Evolutionary conservation across 257 asterid species (phyloP), one percentile per base, ranked within the genome.

Genomic region (Anisodus tanguticus): DNA sequence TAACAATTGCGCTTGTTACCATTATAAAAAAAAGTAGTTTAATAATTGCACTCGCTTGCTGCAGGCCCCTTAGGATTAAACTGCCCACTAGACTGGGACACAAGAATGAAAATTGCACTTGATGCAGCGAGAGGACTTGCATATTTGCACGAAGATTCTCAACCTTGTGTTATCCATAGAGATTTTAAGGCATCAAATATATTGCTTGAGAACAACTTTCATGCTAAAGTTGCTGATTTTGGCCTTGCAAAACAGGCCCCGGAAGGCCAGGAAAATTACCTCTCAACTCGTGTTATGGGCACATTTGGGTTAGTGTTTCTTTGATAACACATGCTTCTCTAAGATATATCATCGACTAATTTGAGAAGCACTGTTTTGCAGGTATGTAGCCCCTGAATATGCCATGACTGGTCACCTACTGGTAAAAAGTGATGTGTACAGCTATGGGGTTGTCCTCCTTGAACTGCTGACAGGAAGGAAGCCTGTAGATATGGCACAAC

Each of bases 81-180:
- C 87, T 92, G 98, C 88, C 98, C 99, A 11, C 98, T 95, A 83
- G 97, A 94, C 79, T 96, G 98, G 99, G 95, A 94, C 87, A 92
- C 97, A 43, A 92, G 99, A 90, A 93, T 93, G 99, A 94, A 93
- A 89, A 93, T 96, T 84, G 98, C 99, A 13, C 97, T 96, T 39
- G 98, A 96, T 91, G 98, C 99, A 84, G 99, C 98, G 64, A 91
- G 99, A 87, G 99, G 99, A 80, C 98, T 96, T 82, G 95, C 99
- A 35, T 96, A 96, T 89, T 90, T 96, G 92, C 98, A 96, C 2
- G 99, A 96, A 91, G 99, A 96, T 86, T 96, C 99, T 54, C 99
- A 96, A 83, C 99, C 99, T 62, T 96, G 98, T 84, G 99, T 96
- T 58, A 96, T 96, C 81, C 99, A 96, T 86, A 89, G 99, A 88